Evolutionary conservation across 163 green algal species (phyloP), one percentile per base, ranked within the genome.

Genomic region (Scenedesmus sp.): DNA sequence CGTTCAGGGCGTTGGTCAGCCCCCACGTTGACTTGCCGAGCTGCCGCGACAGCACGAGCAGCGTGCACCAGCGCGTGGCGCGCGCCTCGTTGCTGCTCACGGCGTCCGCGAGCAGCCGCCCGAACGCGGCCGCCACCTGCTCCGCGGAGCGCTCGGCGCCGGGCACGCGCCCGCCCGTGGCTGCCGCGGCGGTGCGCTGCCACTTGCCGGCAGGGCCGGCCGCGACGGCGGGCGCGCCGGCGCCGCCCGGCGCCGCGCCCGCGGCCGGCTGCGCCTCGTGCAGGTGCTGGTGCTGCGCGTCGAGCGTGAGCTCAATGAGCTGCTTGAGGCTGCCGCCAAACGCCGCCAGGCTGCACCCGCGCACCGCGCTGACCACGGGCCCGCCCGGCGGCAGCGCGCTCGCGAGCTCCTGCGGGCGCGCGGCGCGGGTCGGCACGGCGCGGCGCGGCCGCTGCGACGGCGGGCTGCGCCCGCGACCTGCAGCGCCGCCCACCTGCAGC

Each of bases 1-100:
- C 29, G 48, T 62, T 75, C 65, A 75, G 3, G 47, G 28, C 62
- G 10, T 47, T 9, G 11, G 53, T 45, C 6, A 75, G 47, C 31
- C 65, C 47, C 33, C 11, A 13, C 33, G 62, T 7, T n/a, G 65
- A 15, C 29, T 63, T 62, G 9, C 65, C 65, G 1, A 75, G 48
- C 65, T 75, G 65, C 65, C 47, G 28, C 18, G 10, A 31, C 44
- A 75, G 44, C 48, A 75, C 48, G 28, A 75, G 65, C 18, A 56
- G 11, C 3, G 3, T 63, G 31, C 31, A 75, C 65, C 65, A 75
- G 29, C 26, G 24, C 13, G 65, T n/a, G 22, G 34, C 29, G 18
- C 50, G 28, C 13, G 47, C 47, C 26, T 75, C 65, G 14, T 62
- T 29, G 18, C 47, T 75, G 3, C 20, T 45, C 15, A 75, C 45